These are phyloP conservation scores for Nectriaceae sp. DNA, from an alignment of 2,329 filamentous ascomycete genomes.

Conservation along the genomic window DNA sequence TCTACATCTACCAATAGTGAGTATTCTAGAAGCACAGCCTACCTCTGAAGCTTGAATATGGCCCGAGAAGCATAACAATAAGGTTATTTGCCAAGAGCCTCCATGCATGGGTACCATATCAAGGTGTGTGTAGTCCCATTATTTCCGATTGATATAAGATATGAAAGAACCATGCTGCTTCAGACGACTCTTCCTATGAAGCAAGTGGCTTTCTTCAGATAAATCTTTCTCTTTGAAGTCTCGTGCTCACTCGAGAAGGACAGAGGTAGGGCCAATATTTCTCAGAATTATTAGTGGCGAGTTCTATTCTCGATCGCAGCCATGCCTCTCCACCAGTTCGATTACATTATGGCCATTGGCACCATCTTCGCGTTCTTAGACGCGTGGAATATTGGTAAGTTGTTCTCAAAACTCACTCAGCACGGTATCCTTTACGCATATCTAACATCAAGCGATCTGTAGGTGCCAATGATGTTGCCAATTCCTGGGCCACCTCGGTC, in stretches of 20 bases:
- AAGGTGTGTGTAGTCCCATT: constrained; percentile 4
- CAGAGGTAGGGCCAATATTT: no score
- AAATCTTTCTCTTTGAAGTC: background rate
- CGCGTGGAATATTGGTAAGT: constrained; percentile 68
- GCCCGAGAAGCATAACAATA: constrained; percentile 27
- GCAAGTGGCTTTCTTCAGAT: background rate
- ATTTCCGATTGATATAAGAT: constrained; percentile 29
- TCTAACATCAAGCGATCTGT: no score
- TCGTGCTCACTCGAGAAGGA: background rate
- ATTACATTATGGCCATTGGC: constrained; percentile 65
- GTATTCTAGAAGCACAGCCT: background rate
- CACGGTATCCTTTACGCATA: no score
- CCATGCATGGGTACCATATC: constrained; percentile 9
- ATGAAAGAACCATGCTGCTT: constrained; percentile 2
- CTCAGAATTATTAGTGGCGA: no score
- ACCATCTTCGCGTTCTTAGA: constrained; percentile 67
- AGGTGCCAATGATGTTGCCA: constrained; percentile 65
- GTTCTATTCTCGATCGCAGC: no score
- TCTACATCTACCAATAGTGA: background rate
- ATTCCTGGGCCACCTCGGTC: constrained; percentile 75
- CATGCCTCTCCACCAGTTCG: constrained; percentile 52
- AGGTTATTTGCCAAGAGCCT: constrained; percentile 28
- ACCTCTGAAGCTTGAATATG: constrained; percentile 1
- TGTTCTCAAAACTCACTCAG: no score
- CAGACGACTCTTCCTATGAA: background rate